phyloP scores from a whole-genome alignment of 805 yeast genomes.

The Starmera quercuum region DNA sequence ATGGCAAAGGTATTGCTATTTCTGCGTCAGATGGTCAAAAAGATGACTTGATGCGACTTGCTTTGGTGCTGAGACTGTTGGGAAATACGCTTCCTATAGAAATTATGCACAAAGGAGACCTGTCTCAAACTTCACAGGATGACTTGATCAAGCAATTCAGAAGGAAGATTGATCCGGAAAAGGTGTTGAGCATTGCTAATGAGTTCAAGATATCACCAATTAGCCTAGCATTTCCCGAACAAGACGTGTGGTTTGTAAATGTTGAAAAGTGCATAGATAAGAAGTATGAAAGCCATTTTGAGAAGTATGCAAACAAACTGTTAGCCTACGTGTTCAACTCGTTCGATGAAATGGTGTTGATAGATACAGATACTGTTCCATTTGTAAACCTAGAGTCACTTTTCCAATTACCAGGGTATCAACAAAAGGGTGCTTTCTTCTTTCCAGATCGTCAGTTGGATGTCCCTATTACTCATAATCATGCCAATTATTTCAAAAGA shows the following conservation, averaged over 20 bases:
- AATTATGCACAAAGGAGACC: conserved; percentile 35
- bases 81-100: too few species aligned
- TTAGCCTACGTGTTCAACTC: conserved; percentile 51
- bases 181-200: conserved; percentile 7
- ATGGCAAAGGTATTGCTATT: too few species aligned
- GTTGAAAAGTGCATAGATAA: conserved; percentile 17
- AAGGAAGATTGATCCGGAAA: conserved; percentile 13
- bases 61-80: too few species aligned
- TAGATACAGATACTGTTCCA: conserved; percentile 47
- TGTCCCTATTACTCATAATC: conserved; percentile 13
- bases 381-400: conserved; percentile 28
- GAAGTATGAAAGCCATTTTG: conserved; percentile 19
- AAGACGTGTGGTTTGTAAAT: conserved; percentile 34
- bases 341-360: conserved; percentile 44
- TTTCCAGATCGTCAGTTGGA: conserved; percentile 34
- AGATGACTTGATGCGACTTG: too few species aligned
- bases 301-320: conserved; percentile 37
- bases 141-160: conserved; percentile 29
- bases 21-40: too few species aligned
- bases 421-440: conserved; percentile 32
- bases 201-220: too few species aligned
- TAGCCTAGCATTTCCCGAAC: conserved; percentile 16
- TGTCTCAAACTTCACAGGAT: too few species aligned
- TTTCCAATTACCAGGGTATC: conserved; percentile 27
- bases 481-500: conserved; percentile 31